These are phyloP conservation scores for Xenoacremonium recifei DNA, from an alignment of 2,329 filamentous ascomycete species.

Conservation along the genomic window DNA sequence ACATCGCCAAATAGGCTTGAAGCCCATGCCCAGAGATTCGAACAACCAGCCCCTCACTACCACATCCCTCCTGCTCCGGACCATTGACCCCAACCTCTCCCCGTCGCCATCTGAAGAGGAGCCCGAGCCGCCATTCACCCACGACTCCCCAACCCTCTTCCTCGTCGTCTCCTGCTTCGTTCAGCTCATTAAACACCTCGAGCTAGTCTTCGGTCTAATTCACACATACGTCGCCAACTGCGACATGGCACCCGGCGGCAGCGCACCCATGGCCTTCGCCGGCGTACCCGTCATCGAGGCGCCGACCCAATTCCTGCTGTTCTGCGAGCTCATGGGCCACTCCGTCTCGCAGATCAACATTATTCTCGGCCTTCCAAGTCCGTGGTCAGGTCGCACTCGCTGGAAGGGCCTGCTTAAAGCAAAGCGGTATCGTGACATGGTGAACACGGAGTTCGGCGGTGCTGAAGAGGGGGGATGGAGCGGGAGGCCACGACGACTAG, in stretches of 20 bases:
- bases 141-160: conserved; percentile 26
- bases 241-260: conserved; percentile 11
- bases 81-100: conserved; percentile 4
- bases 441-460: conserved; percentile 25
- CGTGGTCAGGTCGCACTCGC: conserved; percentile 18
- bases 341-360: conserved; percentile 25
- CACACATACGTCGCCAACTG: conserved; percentile 14
- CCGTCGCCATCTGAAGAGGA: not conserved
- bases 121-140: conserved; percentile 4
- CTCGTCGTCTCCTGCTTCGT: conserved; percentile 29
- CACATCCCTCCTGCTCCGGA: no score
- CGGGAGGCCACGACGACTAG: conserved; percentile 15
- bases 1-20: conserved; percentile 20
- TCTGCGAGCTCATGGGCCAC: conserved; percentile 25
- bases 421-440: conserved; percentile 18
- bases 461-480: conserved; percentile 21
- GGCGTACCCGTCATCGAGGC: conserved; percentile 23
- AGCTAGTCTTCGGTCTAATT: conserved; percentile 19
- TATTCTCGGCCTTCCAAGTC: conserved; percentile 24
- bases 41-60: no score
- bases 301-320: conserved; percentile 26
- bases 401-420: conserved; percentile 24
- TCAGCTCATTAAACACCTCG: conserved; percentile 25
- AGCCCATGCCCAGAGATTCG: conserved; percentile 5
- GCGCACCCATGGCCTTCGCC: conserved; percentile 22